phyloP scores from a whole-genome alignment of 495 filamentous ascomycete species.

The Xylaria longipes region DNA sequence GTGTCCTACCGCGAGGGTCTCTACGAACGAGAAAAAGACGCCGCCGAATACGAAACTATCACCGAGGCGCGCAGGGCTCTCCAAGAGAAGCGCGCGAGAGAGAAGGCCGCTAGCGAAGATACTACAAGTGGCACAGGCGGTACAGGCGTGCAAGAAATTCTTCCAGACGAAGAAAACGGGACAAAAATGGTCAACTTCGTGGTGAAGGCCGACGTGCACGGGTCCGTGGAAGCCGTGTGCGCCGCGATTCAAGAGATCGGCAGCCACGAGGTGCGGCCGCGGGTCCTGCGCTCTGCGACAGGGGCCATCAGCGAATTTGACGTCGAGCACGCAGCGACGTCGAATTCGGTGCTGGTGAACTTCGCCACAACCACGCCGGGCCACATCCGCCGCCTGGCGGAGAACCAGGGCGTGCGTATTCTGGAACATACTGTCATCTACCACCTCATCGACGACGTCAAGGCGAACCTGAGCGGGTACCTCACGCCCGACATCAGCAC shows the following conservation, averaged over 20 bases:
- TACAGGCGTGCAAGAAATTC: slow-evolving; percentile 28
- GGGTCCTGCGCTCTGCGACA: slow-evolving; percentile 77
- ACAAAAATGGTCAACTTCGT: slow-evolving; percentile 77
- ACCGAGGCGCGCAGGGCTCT: slow-evolving; percentile 70
- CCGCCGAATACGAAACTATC: slow-evolving; percentile 74
- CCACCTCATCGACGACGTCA: slow-evolving; percentile 83
- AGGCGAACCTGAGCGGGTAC: slow-evolving; percentile 66
- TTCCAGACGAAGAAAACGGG: slow-evolving; percentile 49
- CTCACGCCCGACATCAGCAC: slow-evolving; percentile 68
- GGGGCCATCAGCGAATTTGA: slow-evolving; percentile 86
- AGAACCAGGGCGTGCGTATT: slow-evolving; percentile 71
- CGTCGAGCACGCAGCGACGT: slow-evolving; percentile 80
- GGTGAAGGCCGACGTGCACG: slow-evolving; percentile 91
- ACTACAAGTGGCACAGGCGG: slow-evolving; percentile 8
- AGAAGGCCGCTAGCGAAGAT: slow-evolving; percentile 36
- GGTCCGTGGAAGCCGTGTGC: slow-evolving; percentile 88
- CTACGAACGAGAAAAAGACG: slow-evolving; percentile 46
- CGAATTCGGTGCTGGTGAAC: slow-evolving; percentile 74
- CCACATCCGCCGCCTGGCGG: slow-evolving; percentile 72
- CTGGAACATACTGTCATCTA: slow-evolving; percentile 94
- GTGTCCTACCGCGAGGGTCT: slow-evolving; percentile 74
- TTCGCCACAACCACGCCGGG: slow-evolving; percentile 82
- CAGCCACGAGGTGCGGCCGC: slow-evolving; percentile 79
- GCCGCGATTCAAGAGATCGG: slow-evolving; percentile 76
- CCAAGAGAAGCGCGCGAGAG: slow-evolving; percentile 63